A percentile compares a stretch with the other conserved stretches of the same genome.
These are phyloP conservation scores for Pisolithus thermaeus DNA, from an alignment of 1,284 basidiomycete genomes.

Conservation along the genomic window DNA sequence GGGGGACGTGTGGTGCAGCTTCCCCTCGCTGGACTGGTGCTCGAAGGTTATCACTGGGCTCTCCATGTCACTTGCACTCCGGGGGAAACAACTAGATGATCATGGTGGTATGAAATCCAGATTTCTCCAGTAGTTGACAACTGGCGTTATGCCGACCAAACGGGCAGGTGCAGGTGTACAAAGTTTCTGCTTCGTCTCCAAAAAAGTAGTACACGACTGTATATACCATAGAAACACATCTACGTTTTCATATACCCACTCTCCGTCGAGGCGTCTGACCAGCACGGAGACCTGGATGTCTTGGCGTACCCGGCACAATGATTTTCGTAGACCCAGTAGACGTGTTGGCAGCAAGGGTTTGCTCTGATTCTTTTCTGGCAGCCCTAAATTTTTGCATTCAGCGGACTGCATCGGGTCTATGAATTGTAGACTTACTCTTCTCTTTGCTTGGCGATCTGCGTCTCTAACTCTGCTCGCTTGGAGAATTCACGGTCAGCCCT, in stretches of 20 bases:
- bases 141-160: too few species aligned
- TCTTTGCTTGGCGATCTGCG: constrained; percentile 81
- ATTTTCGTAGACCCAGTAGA: constrained; percentile 59
- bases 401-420: background rate
- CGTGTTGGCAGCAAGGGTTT: constrained; percentile 55
- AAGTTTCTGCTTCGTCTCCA: too few species aligned
- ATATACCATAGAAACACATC: too few species aligned
- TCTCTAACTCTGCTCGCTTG: constrained; percentile 84
- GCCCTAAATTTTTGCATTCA: constrained; percentile 34
- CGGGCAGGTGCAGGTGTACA: too few species aligned
- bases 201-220: background rate
- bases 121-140: too few species aligned
- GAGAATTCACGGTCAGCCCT: constrained; percentile 85
- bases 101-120: too few species aligned
- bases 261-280: constrained; percentile 59
- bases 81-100: too few species aligned
- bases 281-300: constrained; percentile 62
- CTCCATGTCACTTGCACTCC: constrained; percentile 16
- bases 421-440: constrained; percentile 61
- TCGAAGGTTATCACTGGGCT: constrained; percentile 12
- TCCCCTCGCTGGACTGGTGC: constrained; percentile 12
- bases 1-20: constrained; percentile 32
- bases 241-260: constrained; percentile 36
- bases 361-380: constrained; percentile 61
- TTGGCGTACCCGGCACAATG: constrained; percentile 75